A percentile compares a stretch with the other conserved stretches of the same genome.
phyloP scores from a whole-genome alignment of 495 filamentous ascomycete species.

The Rhypophila decipiens region DNA sequence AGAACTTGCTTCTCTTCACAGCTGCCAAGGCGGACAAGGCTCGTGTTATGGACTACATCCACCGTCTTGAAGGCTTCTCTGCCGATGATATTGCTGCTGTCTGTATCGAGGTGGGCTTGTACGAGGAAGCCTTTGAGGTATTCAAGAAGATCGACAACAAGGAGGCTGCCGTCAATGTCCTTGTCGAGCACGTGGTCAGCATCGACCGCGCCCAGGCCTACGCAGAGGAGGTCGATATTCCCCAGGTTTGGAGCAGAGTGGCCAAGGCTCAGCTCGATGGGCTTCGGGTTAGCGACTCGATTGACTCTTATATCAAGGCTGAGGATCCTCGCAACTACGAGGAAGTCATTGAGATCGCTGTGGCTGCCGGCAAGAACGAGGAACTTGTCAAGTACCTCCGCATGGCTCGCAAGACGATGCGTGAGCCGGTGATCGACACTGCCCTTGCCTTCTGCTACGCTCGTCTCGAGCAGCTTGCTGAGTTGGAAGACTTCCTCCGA shows the following conservation, averaged over 20 bases:
- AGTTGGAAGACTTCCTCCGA: constrained; percentile 95
- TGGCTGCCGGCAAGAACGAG: constrained; percentile 94
- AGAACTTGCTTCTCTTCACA: constrained; percentile 95
- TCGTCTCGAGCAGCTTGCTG: constrained; percentile 80
- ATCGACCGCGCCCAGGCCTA: constrained; percentile 97
- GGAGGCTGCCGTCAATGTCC: constrained; percentile 77
- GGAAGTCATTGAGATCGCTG: constrained; percentile 95
- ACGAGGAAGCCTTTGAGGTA: constrained; percentile 96
- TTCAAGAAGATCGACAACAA: constrained; percentile 96
- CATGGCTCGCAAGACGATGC: constrained; percentile 95
- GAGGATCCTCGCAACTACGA: constrained; percentile 86
- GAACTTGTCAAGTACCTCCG: constrained; percentile 94
- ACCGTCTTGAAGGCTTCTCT: constrained; percentile 80
- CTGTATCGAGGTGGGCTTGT: constrained; percentile 89
- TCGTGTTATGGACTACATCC: constrained; percentile 94
- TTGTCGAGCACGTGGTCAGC: constrained; percentile 96
- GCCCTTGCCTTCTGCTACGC: constrained; percentile 90
- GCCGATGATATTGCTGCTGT: constrained; percentile 87
- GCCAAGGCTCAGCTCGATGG: constrained; percentile 98
- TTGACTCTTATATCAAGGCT: constrained; percentile 96
- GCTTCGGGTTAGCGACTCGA: constrained; percentile 83
- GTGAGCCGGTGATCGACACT: constrained; percentile 92
- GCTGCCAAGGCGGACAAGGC: constrained; percentile 95
- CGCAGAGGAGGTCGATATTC: constrained; percentile 89
- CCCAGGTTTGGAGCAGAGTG: constrained; percentile 98